A percentile compares a stretch with the other conserved stretches of the same genome.
These are phyloP conservation scores for Misopates orontium DNA, from an alignment of 257 asterid species.

Conservation along the genomic window DNA sequence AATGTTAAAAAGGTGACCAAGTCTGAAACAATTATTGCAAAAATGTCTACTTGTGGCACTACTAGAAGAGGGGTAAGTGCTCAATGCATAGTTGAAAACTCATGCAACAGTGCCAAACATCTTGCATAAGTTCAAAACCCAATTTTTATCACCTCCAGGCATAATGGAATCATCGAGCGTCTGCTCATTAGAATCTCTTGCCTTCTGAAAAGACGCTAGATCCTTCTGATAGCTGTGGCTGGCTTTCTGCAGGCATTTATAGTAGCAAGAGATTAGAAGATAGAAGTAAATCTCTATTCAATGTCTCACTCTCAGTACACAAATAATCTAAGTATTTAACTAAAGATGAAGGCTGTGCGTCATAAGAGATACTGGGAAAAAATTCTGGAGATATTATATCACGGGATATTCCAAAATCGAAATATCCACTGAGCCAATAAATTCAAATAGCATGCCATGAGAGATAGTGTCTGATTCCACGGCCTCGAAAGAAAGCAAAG, in stretches of 20 bases:
- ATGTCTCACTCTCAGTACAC: slow-evolving; percentile 4
- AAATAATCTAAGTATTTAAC: neutral
- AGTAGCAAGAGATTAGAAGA: slow-evolving; percentile 14
- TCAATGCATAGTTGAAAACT: slow-evolving; percentile 6
- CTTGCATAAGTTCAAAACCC: neutral
- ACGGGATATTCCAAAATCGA: too few species aligned
- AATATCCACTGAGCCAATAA: too few species aligned
- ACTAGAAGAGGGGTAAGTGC: neutral
- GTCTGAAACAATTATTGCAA: neutral
- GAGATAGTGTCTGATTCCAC: neutral
- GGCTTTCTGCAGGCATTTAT: slow-evolving; percentile 65
- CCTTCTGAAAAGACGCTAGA: slow-evolving; percentile 65
- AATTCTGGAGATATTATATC: too few species aligned
- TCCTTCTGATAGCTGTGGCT: slow-evolving; percentile 91
- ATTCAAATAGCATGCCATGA: too few species aligned
- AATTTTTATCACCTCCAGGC: slow-evolving; percentile 62
- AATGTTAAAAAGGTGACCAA: neutral
- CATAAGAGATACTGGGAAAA: slow-evolving; percentile 4
- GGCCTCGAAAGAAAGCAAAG: neutral
- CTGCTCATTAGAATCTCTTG: slow-evolving; percentile 65
- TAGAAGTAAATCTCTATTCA: neutral
- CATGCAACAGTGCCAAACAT: slow-evolving; percentile 15
- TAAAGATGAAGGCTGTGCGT: slow-evolving; percentile 3
- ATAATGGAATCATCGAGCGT: slow-evolving; percentile 51
- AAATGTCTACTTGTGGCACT: neutral